Conservation (phyloP, 257 asterid species). For the Solanum stenotomum region DNA sequence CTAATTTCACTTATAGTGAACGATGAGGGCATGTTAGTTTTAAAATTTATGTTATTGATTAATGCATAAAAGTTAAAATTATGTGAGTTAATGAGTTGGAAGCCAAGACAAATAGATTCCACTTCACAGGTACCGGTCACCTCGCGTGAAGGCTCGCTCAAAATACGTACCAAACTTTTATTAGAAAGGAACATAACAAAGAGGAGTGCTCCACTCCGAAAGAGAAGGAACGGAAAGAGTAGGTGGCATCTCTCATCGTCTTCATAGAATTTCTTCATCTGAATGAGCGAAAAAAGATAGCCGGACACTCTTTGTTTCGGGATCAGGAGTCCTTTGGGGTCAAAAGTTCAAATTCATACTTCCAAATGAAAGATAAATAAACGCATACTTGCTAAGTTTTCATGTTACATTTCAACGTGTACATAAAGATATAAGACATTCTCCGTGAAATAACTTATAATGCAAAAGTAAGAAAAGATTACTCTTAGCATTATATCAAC, state of each 20-base stretch:
- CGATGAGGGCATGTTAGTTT: background rate
- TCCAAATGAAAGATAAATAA: background rate
- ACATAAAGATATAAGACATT: background rate
- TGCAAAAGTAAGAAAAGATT: background rate
- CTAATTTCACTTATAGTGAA: background rate
- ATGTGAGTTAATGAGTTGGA: background rate
- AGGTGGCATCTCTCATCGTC: too few relatives aligned
- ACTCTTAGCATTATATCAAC: background rate
- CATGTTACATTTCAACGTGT: background rate
- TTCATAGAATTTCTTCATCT: too few relatives aligned
- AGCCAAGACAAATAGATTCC: too few relatives aligned
- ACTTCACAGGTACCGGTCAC: too few relatives aligned
- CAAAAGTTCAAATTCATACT: background rate
- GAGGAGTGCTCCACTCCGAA: too few relatives aligned
- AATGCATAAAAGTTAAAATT: background rate
- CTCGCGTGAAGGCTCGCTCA: background rate
- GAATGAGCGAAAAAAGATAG: too few relatives aligned
- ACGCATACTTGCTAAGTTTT: background rate
- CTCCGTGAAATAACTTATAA: background rate
- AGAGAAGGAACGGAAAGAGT: too few relatives aligned
- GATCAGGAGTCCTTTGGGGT: too few relatives aligned
- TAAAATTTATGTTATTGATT: background rate
- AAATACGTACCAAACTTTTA: too few relatives aligned
- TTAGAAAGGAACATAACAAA: background rate
- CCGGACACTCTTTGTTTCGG: too few relatives aligned